phyloP scores from a whole-genome alignment of 2,329 filamentous ascomycete genomes.

The Rutstroemia sp. region DNA sequence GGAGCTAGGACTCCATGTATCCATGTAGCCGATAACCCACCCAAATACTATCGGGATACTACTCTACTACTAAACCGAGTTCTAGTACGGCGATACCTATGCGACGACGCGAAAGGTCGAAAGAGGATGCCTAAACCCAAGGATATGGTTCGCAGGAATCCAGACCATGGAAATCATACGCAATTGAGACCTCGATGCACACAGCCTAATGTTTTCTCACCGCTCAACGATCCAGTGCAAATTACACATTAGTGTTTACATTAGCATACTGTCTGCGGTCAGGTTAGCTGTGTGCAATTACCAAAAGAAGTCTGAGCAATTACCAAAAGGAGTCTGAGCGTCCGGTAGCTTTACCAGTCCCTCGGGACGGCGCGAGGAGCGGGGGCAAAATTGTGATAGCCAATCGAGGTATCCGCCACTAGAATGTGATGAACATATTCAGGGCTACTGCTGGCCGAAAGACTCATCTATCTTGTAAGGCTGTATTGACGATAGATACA shows the following conservation, averaged over 20 bases:
- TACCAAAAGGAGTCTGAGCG: background rate
- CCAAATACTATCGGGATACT: background rate
- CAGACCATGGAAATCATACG: background rate
- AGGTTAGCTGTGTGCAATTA: background rate
- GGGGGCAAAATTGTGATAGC: background rate
- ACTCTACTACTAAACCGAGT: background rate
- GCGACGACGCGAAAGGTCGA: background rate
- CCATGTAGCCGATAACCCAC: background rate
- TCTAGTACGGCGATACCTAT: background rate
- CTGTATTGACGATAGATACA: slow-evolving; percentile 1
- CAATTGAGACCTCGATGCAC: background rate
- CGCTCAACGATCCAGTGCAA: background rate
- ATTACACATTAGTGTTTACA: background rate
- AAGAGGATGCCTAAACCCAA: background rate
- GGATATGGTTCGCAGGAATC: background rate
- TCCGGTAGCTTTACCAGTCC: background rate
- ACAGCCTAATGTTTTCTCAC: background rate
- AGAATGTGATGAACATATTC: background rate
- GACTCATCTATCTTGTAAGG: slow-evolving; percentile 2
- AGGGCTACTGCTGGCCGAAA: background rate
- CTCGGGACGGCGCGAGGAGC: background rate
- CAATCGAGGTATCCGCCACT: background rate
- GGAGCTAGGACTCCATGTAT: background rate
- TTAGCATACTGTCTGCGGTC: background rate
- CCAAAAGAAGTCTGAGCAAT: background rate